A percentile compares a stretch with the other conserved stretches of the same genome.
Evolutionary conservation across 768 basidiomycete species (phyloP).

Genomic region (Amylocystis lapponica): DNA sequence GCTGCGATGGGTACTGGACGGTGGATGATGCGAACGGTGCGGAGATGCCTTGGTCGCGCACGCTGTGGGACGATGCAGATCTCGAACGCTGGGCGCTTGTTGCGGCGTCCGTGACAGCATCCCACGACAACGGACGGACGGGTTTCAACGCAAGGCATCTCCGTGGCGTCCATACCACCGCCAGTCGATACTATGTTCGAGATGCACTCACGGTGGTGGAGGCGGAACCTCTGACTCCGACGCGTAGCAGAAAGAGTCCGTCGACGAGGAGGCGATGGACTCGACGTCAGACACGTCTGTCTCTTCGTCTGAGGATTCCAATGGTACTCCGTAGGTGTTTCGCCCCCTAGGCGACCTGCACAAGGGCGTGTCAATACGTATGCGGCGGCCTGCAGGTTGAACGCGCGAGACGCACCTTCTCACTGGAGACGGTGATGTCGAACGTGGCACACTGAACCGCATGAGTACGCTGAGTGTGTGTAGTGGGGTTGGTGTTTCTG

Average conservation of each 20-base stretch:
- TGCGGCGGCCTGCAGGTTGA: neutral
- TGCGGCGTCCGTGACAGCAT: neutral
- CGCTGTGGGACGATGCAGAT: too few species aligned
- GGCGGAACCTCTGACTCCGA: slow-evolving; percentile 38
- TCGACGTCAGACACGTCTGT: slow-evolving; percentile 33
- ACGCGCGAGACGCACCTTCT: slow-evolving; percentile 27
- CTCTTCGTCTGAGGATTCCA: slow-evolving; percentile 44
- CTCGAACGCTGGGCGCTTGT: too few species aligned
- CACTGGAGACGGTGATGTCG: slow-evolving; percentile 43
- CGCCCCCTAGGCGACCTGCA: slow-evolving; percentile 25
- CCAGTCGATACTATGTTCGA: slow-evolving; percentile 1
- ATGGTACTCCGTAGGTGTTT: slow-evolving; percentile 51
- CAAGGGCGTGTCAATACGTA: slow-evolving; percentile 10
- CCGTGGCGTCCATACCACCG: neutral
- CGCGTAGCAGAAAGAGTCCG: slow-evolving; percentile 35
- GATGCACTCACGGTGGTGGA: slow-evolving; percentile 29
- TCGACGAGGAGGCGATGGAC: slow-evolving; percentile 24
- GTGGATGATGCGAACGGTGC: neutral
- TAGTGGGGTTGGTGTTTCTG: too few species aligned
- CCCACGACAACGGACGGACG: neutral
- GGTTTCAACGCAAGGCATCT: neutral
- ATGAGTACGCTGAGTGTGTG: too few species aligned
- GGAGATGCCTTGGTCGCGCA: too few species aligned
- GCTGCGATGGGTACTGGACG: neutral
- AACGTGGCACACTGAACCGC: slow-evolving; percentile 51